Evolutionary conservation across 176 grass and related monocot species (phyloP), one percentile per base, ranked within the genome.

Genomic region (Musa itinerans): DNA sequence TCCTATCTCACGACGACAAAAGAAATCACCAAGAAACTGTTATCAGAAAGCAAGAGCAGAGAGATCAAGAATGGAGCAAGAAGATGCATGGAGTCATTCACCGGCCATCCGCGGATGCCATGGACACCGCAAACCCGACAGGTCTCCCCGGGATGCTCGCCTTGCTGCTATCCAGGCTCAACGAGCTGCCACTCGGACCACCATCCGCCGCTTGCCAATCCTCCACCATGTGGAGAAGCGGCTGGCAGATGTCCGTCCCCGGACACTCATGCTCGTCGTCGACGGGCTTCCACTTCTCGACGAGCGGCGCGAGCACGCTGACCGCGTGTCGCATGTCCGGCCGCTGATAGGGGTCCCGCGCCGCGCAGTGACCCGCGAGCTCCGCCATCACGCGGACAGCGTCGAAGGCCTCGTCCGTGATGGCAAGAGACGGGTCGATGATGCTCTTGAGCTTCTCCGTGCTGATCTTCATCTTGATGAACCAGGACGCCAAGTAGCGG

Each of bases 161-260:
- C 34, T 43, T 6, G 34, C 34, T 43, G 4, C 0, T 5, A 43
- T 88, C 80, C 9, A 96, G 86, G 83, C 87, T 89, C 49, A 92
- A 54, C 23, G 74, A 87, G 74, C 89, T 92, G 8, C 78, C 84
- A 57, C 81, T 81, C 0, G 34, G 6, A 43, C 83, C 78, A 59
- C 73, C 80, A 65, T 96, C 92, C 10, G 89, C 87, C 19, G 88
- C 89, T 77, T 96, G 92, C 92, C 89, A 96, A 5, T 82, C 85
- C 56, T 96, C 92, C 53, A 96, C 92, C 89, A 92, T 96, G 73
- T 92, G 89, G 55, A 92, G 87, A 50, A 96, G 82, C 11, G 92
- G 92, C 70, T 83, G 89, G 63, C 90, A 87, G 50, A 96, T 55
- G 80, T 96, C 92, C 24, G 89, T 96, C 66, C 92, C 92, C 78